Evolutionary conservation across 2,329 filamentous ascomycete genomes (phyloP).

Genomic region (Pseudogymnoascus sp.): DNA sequence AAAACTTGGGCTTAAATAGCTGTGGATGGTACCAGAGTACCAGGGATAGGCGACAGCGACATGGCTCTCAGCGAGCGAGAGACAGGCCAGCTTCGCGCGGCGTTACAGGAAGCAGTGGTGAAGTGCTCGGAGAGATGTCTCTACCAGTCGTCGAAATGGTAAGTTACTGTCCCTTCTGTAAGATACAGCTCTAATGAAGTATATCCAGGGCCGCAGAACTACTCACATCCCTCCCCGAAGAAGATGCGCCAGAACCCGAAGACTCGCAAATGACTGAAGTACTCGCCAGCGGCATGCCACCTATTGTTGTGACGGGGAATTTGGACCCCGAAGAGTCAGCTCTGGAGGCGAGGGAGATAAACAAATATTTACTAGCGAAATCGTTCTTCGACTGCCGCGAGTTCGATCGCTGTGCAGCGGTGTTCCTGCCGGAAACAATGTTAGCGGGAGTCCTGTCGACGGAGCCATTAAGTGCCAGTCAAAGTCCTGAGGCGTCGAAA

Average conservation of each 20-base stretch:
- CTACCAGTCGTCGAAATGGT: constrained; percentile 97
- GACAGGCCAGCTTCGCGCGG: constrained; percentile 45
- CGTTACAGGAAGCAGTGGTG: constrained; percentile 76
- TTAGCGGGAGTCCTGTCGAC: constrained; percentile 56
- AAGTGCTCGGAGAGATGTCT: constrained; percentile 92
- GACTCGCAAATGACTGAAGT: constrained; percentile 51
- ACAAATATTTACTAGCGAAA: constrained; percentile 83
- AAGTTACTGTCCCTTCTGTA: constrained; percentile 14
- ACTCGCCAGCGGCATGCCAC: constrained; percentile 41
- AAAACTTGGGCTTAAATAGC: neutral
- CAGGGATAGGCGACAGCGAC: constrained; percentile 10
- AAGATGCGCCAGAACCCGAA: constrained; percentile 44
- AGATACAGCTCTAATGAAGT: constrained; percentile 15
- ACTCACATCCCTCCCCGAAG: constrained; percentile 66
- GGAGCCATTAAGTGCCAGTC: constrained; percentile 30
- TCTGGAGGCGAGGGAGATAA: constrained; percentile 70
- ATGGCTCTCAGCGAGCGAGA: constrained; percentile 52
- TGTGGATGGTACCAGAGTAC: neutral
- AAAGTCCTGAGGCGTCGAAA: constrained; percentile 32
- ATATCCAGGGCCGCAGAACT: constrained; percentile 79
- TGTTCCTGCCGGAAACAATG: constrained; percentile 76
- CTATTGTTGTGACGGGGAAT: constrained; percentile 46
- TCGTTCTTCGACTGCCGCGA: constrained; percentile 93
- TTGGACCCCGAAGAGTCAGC: constrained; percentile 63
- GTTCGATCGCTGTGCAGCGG: constrained; percentile 84